Base-by-base conservation (phyloP, 768 basidiomycete species). In the Rickenella mellea region DNA sequence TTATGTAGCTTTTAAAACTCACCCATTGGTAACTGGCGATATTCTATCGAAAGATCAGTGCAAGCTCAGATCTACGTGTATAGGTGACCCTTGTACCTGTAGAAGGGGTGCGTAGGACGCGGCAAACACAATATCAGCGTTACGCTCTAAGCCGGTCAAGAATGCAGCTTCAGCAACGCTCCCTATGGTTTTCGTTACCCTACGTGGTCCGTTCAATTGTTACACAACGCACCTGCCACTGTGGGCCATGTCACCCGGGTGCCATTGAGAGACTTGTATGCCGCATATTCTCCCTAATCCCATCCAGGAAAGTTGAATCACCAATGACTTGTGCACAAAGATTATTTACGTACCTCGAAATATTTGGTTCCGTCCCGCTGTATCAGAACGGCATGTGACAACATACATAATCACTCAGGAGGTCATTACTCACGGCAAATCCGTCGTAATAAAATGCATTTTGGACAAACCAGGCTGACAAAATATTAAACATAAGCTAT, bases 111-210 rank as follows among this genome's bases (percentile, higher is more conserved):
- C 76, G 59, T 80, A 82, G 4, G 77, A 70, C 1, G 79, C 69
- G 15, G 68, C 70, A 50, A 82, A 82, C 5, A 79, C 76, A 52
- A 71, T 72, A 55, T 80, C 76, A 2, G 68, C 66, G 46, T 78
- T 78, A 24, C 69, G 57, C 54, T 83, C 79, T 5, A 81, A 51
- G 3, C 80, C 79, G 1, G 74, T 81, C 79, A 81, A 80, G 52
- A 73, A 83, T 1, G 76, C 75, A 1, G 79, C 80, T 52, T 82
- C 80, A 14, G 68, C 72, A 2, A 68, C 58, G 28, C 76, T 58
- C 44, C 71, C 75, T 75, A 22, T n/a, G 17, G 15, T 17, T 2
- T 40, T 5, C 21, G 15, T n/a, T n/a, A n/a, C n/a, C 30, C 8
- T 8, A 12, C 10, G 12, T 19, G n/a, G n/a, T n/a, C 5, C 5